phyloP scores from a whole-genome alignment of 2,329 filamentous ascomycete species.

The Aspergillus puulaauensis region DNA sequence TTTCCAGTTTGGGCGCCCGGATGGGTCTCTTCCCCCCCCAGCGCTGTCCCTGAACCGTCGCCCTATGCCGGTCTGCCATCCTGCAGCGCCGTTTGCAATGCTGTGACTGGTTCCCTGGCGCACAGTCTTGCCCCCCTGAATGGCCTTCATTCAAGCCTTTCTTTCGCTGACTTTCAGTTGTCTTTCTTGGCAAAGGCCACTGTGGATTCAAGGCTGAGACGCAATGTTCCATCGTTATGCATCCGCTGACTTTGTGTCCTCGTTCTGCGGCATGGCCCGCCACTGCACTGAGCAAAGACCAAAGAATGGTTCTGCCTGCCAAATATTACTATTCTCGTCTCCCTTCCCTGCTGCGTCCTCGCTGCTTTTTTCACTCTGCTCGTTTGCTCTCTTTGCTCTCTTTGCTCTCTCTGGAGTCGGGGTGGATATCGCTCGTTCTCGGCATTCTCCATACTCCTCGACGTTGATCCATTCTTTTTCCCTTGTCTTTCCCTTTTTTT shows the following conservation, averaged over 20 bases:
- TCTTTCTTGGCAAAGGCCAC: background rate
- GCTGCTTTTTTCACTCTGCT: background rate
- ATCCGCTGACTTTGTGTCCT: background rate
- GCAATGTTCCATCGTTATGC: background rate
- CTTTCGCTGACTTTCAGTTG: background rate
- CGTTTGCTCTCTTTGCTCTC: background rate
- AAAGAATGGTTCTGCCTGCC: slow-evolving; percentile 6
- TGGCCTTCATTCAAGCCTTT: background rate
- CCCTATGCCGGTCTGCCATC: background rate
- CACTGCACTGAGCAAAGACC: background rate
- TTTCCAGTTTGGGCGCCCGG: background rate
- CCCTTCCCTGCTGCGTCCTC: background rate
- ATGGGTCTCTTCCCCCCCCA: background rate
- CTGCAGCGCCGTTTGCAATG: background rate
- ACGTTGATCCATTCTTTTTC: slow-evolving; percentile 10
- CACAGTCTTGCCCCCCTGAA: background rate
- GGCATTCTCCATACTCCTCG: background rate
- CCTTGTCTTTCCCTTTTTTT: background rate
- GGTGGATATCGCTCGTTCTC: slow-evolving; percentile 7
- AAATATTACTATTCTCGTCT: slow-evolving; percentile 1
- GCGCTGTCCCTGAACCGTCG: background rate
- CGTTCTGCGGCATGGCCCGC: slow-evolving; percentile 1
- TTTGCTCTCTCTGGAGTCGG: background rate
- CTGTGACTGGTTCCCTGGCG: background rate
- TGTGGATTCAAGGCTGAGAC: background rate